Conservation (phyloP, 2,329 filamentous ascomycete genomes). For the Paecilomyces sp. region DNA sequence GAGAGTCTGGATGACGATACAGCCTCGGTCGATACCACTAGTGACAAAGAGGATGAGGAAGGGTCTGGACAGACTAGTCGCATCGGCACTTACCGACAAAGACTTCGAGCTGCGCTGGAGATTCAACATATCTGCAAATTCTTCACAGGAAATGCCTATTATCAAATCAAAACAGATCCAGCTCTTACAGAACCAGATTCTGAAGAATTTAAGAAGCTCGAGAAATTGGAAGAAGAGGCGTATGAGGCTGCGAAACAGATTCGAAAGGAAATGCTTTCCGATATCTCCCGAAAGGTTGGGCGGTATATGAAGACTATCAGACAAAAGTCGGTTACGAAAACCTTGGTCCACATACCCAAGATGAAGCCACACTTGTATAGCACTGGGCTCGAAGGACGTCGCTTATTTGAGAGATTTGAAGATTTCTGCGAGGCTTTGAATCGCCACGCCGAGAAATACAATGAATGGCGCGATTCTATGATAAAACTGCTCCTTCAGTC, state of each 20-base stretch:
- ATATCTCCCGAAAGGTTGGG: constrained; percentile 52
- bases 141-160: constrained; percentile 76
- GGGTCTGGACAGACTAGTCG: constrained; percentile 38
- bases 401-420: constrained; percentile 60
- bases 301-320: constrained; percentile 58
- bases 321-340: constrained; percentile 44
- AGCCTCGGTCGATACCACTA: constrained; percentile 9
- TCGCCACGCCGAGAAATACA: constrained; percentile 61
- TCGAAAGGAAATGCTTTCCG: constrained; percentile 67
- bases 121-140: constrained; percentile 76
- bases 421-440: constrained; percentile 61
- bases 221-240: constrained; percentile 61
- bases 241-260: constrained; percentile 75
- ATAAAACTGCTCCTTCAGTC: constrained; percentile 65
- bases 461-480: constrained; percentile 68
- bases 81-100: constrained; percentile 54
- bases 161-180: constrained; percentile 69
- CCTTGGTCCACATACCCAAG: constrained; percentile 58
- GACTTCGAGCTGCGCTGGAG: constrained; percentile 67
- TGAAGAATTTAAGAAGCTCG: constrained; percentile 57
- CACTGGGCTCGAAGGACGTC: constrained; percentile 66
- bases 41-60: constrained; percentile 30
- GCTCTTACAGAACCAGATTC: constrained; percentile 59
- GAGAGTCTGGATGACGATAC: constrained; percentile 12
- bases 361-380: constrained; percentile 46